Conservation (phyloP, 1,284 basidiomycete genomes). For the Sporisorium iseilematis-ciliati region DNA sequence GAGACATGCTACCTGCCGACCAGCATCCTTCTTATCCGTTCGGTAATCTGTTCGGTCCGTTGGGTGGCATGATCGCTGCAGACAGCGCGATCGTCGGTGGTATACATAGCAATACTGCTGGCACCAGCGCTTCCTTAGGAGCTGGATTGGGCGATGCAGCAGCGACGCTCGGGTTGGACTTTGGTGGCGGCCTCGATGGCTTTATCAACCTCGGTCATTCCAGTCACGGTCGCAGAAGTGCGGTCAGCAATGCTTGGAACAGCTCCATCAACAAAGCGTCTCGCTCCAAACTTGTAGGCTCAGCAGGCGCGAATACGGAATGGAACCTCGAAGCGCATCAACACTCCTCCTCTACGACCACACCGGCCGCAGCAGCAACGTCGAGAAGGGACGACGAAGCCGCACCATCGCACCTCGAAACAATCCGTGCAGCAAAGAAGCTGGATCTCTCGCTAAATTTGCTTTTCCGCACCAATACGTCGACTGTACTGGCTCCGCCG, state of each 20-base stretch:
- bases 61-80: constrained; percentile 34
- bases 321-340: constrained; percentile 16
- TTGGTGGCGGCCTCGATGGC: constrained; percentile 39
- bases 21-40: constrained; percentile 63
- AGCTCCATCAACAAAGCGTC: constrained; percentile 46
- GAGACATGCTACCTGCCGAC: constrained; percentile 61
- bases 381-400: background rate
- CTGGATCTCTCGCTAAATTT: constrained; percentile 36
- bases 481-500: constrained; percentile 35
- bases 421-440: constrained; percentile 19
- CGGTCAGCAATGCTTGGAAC: constrained; percentile 39
- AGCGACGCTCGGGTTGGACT: constrained; percentile 30
- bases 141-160: constrained; percentile 30
- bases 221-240: constrained; percentile 36
- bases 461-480: constrained; percentile 36
- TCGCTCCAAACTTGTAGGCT: constrained; percentile 38
- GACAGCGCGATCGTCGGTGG: constrained; percentile 48
- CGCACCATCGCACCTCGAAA: constrained; percentile 12
- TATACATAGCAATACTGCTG: constrained; percentile 1
- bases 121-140: background rate
- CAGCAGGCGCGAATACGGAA: constrained; percentile 10
- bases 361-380: background rate
- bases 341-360: background rate
- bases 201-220: constrained; percentile 36
- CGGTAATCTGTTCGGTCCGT: constrained; percentile 54